Evolutionary conservation across 805 yeast genomes (phyloP).

Genomic region (Ogataea pilisensis): DNA sequence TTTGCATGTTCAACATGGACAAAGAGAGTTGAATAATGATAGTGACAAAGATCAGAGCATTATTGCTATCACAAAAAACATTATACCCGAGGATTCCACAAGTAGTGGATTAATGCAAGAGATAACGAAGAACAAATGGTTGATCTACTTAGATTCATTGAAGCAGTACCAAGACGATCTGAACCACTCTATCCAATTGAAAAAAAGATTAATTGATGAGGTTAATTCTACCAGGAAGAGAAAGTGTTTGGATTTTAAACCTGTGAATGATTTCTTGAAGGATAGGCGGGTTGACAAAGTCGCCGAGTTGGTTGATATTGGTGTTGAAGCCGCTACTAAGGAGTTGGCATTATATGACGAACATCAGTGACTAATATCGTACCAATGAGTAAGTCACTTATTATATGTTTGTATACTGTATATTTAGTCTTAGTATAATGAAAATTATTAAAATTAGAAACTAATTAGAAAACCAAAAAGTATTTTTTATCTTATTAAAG

Average conservation of each 20-base stretch:
- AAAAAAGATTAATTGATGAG: constrained; percentile 43
- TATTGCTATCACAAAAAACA: no score
- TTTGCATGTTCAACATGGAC: not conserved
- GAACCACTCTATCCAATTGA: constrained; percentile 23
- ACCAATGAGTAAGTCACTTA: no score
- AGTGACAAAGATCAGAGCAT: not conserved
- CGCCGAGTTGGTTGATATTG: constrained; percentile 34
- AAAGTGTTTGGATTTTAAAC: constrained; percentile 40
- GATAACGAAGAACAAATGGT: constrained; percentile 33
- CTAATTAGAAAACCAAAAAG: not conserved
- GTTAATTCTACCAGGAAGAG: constrained; percentile 38
- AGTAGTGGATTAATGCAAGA: no score
- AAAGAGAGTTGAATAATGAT: not conserved
- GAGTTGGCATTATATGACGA: constrained; percentile 17
- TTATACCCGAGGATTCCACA: no score
- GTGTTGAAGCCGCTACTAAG: constrained; percentile 30
- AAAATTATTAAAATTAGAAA: no score
- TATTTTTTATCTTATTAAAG: no score
- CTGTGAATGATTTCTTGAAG: constrained; percentile 41
- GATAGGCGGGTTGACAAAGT: constrained; percentile 50
- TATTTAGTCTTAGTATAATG: no score
- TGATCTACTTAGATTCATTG: constrained; percentile 32
- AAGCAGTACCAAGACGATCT: constrained; percentile 27
- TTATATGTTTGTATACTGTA: no score
- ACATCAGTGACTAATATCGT: no score